Percentiles rank a stretch among this genome's conserved stretches.
Conservation (phyloP, 2,329 filamentous ascomycete species). For the Nothophoma quercina region DNA sequence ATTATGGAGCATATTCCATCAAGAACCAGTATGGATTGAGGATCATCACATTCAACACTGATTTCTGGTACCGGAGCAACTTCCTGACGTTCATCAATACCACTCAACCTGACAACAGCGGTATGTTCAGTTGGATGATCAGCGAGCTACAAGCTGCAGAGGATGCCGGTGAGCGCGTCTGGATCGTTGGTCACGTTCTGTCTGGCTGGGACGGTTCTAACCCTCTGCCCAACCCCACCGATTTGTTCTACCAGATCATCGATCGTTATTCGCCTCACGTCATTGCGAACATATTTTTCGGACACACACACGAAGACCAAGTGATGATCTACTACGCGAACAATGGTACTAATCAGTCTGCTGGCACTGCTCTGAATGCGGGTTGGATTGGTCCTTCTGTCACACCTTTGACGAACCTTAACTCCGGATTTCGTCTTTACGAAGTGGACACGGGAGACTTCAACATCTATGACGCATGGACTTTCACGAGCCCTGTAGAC, state of each 20-base stretch:
- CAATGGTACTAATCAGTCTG: constrained; percentile 4
- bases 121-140: constrained; percentile 9
- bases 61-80: constrained; percentile 13
- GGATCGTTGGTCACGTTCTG: constrained; percentile 6
- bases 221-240: constrained; percentile 4
- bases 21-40: constrained; percentile 5
- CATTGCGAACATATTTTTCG: constrained; percentile 5
- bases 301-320: constrained; percentile 11
- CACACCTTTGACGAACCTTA: constrained; percentile 3
- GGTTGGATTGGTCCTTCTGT: constrained; percentile 6
- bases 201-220: constrained; percentile 10
- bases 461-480: constrained; percentile 12
- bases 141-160: constrained; percentile 7
- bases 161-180: constrained; percentile 6
- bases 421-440: constrained; percentile 8
- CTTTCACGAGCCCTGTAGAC: constrained; percentile 1
- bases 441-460: constrained; percentile 11
- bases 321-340: constrained; percentile 9
- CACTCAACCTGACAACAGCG: constrained; percentile 7
- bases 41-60: constrained; percentile 9
- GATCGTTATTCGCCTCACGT: constrained; percentile 10
- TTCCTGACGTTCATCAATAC: constrained; percentile 14
- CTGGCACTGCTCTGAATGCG: not conserved
- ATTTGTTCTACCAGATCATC: constrained; percentile 10
- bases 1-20: constrained; percentile 7